Evolutionary conservation across 1,139 yeast species (phyloP).

Genomic region (Candida anutae): DNA sequence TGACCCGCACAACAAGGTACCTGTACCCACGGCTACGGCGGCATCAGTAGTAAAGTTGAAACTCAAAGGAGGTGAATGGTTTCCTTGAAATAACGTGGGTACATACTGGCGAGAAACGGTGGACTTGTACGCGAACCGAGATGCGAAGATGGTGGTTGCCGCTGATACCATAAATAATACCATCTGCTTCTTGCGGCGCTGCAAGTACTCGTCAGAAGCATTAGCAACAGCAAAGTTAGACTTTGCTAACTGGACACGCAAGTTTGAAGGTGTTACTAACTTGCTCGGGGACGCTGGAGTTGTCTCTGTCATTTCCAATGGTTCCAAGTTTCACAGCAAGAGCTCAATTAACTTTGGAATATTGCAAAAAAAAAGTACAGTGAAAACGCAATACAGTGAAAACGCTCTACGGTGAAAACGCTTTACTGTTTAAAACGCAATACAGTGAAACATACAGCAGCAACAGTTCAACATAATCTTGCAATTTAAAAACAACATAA

Average conservation of each 20-base stretch:
- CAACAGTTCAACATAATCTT: no score
- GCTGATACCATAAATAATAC: constrained; percentile 66
- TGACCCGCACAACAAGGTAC: constrained; percentile 66
- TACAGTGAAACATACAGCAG: no score
- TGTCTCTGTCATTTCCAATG: no score
- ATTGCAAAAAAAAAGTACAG: no score
- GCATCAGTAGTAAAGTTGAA: constrained; percentile 81
- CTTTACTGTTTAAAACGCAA: no score
- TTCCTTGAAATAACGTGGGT: constrained; percentile 77
- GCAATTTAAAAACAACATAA: no score
- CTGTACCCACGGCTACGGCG: constrained; percentile 76
- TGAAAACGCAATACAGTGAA: no score
- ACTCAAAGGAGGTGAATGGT: constrained; percentile 71
- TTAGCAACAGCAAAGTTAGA: constrained; percentile 26
- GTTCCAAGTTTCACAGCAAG: no score
- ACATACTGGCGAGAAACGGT: constrained; percentile 66
- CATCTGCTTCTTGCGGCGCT: constrained; percentile 67
- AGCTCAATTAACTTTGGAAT: no score
- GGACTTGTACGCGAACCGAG: constrained; percentile 69
- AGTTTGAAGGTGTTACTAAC: no score
- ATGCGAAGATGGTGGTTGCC: constrained; percentile 59
- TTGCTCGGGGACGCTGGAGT: no score
- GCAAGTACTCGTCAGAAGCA: constrained; percentile 37
- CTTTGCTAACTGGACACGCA: not conserved
- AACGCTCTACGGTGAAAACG: no score